A percentile compares a stretch with the other conserved stretches of the same genome.
phyloP scores from a whole-genome alignment of 2,329 filamentous ascomycete genomes.

The Fusarium luffae region DNA sequence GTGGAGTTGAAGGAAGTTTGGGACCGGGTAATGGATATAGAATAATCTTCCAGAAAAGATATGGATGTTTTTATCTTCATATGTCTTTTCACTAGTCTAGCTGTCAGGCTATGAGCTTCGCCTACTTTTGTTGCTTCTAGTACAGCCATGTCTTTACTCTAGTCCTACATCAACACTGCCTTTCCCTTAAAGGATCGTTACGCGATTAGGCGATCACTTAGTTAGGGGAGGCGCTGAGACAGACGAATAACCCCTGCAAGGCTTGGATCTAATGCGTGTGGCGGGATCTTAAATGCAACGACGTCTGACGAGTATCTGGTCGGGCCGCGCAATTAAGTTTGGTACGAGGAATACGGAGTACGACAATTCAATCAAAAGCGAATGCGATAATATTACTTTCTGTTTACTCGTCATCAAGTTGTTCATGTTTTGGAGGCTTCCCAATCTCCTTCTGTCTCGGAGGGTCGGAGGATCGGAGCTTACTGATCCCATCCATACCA shows the following conservation, averaged over 20 bases:
- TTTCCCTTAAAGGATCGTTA: background rate
- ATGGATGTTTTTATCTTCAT: background rate
- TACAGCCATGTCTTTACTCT: background rate
- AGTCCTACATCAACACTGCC: background rate
- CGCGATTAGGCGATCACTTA: background rate
- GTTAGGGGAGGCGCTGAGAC: background rate
- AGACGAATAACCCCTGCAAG: background rate
- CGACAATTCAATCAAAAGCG: conserved; percentile 6
- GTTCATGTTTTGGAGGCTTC: background rate
- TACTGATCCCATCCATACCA: background rate
- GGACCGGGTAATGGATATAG: background rate
- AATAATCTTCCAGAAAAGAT: background rate
- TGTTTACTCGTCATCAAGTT: background rate
- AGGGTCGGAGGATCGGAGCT: background rate
- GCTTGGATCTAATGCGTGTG: conserved; percentile 2
- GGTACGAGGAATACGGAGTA: conserved; percentile 17
- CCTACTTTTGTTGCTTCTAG: background rate
- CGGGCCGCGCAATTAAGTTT: conserved; percentile 16
- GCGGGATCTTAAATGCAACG: conserved; percentile 12
- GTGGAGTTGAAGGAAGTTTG: background rate
- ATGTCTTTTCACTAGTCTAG: background rate
- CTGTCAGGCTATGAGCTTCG: background rate
- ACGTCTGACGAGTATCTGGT: background rate
- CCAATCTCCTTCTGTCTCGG: background rate
- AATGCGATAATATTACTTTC: background rate